Percentiles rank a stretch among this genome's conserved stretches.
Evolutionary conservation across 2,329 filamentous ascomycete genomes (phyloP).

Genomic region (Arthrobotrys pseudoclavata): DNA sequence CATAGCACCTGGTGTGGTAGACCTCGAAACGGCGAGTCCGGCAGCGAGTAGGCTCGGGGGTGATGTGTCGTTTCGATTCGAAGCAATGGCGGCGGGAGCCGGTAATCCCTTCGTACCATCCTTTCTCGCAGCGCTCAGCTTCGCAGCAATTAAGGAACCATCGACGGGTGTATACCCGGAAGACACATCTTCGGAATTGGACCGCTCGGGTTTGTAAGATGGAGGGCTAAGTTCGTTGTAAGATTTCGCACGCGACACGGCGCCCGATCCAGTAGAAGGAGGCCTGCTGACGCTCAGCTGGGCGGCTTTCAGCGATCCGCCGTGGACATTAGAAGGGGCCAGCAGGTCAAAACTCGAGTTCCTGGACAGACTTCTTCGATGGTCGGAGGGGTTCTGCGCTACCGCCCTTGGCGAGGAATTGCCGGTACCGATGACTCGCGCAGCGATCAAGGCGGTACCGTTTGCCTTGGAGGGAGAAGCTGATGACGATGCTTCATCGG

Average conservation of each 20-base stretch:
- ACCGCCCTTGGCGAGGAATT: conserved; percentile 43
- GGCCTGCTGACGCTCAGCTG: conserved; percentile 51
- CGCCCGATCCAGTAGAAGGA: conserved; percentile 27
- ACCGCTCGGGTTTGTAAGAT: conserved; percentile 8
- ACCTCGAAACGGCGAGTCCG: conserved; percentile 46
- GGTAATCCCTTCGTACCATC: conserved; percentile 9
- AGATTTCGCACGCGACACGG: conserved; percentile 52
- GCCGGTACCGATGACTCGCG: conserved; percentile 55
- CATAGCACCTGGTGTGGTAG: conserved; percentile 40
- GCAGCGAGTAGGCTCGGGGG: conserved; percentile 52
- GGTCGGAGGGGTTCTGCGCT: conserved; percentile 36
- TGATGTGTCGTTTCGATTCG: conserved; percentile 25
- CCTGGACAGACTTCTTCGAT: conserved; percentile 36
- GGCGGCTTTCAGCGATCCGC: conserved; percentile 50
- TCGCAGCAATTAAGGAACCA: conserved; percentile 47
- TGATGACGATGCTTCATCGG: conserved; percentile 35
- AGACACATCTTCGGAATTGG: conserved; percentile 47
- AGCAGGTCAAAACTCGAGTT: conserved; percentile 54
- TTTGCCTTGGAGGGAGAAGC: conserved; percentile 41
- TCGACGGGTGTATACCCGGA: conserved; percentile 29
- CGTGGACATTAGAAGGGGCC: conserved; percentile 31
- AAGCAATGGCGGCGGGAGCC: not conserved
- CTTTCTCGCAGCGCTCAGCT: conserved; percentile 35
- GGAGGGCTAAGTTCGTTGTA: conserved; percentile 31
- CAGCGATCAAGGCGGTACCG: conserved; percentile 56